Evolutionary conservation across 1,284 basidiomycete species (phyloP).

Genomic region (Xerocomus nothofagi): DNA sequence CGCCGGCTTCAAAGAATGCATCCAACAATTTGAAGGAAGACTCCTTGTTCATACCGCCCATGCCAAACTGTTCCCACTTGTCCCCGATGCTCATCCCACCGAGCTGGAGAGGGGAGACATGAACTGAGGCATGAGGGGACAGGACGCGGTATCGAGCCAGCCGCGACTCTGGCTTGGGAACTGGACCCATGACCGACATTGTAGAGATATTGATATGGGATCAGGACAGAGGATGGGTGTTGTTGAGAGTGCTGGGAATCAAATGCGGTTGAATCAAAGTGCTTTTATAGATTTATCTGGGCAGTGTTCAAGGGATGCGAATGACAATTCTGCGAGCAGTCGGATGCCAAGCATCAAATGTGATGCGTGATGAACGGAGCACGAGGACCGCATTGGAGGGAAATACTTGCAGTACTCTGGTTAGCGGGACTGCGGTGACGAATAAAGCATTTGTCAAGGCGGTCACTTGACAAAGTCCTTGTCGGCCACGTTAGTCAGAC

Average conservation of each 20-base stretch:
- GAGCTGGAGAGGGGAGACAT: constrained; percentile 1
- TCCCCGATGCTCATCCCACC: constrained; percentile 6
- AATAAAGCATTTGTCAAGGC: neutral
- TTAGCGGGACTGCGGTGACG: neutral
- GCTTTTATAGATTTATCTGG: too few relatives aligned
- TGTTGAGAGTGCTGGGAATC: neutral
- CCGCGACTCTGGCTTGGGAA: neutral
- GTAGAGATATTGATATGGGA: neutral
- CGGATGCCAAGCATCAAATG: too few relatives aligned
- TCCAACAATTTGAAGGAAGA: constrained; percentile 1
- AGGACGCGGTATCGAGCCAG: constrained; percentile 1
- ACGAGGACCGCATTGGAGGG: neutral
- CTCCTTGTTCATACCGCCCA: constrained; percentile 3
- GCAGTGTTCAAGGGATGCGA: too few relatives aligned
- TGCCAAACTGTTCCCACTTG: constrained; percentile 1
- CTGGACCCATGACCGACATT: neutral
- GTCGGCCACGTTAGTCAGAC: too few relatives aligned
- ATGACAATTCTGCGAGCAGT: too few relatives aligned
- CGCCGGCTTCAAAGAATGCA: neutral
- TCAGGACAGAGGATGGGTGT: neutral
- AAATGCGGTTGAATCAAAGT: neutral
- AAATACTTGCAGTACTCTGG: neutral
- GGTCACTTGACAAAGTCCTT: too few relatives aligned
- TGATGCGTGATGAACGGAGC: neutral
- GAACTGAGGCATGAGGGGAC: neutral